phyloP scores from a whole-genome alignment of 192 early-diverging fungal genomes.

The Podila minutissima region DNA sequence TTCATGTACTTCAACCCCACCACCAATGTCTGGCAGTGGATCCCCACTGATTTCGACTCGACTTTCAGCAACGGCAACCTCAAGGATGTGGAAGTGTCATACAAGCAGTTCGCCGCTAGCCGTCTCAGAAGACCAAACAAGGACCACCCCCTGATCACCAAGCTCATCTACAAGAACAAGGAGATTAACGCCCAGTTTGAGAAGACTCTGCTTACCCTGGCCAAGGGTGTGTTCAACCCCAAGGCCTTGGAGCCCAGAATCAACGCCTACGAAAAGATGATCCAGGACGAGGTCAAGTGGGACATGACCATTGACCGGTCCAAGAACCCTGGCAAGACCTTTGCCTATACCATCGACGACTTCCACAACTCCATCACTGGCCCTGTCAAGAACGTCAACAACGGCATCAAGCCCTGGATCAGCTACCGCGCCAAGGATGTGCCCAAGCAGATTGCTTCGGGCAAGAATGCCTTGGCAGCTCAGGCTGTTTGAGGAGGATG shows the following conservation, averaged over 20 bases:
- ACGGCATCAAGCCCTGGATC: conserved; percentile 30
- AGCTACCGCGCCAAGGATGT: conserved; percentile 12
- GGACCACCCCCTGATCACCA: conserved; percentile 46
- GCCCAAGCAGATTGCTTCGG: conserved; percentile 3
- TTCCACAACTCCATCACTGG: conserved; percentile 23
- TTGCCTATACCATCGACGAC: conserved; percentile 14
- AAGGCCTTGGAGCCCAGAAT: conserved; percentile 25
- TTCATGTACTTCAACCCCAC: conserved; percentile 39
- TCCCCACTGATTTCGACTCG: conserved; percentile 55
- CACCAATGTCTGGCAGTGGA: conserved; percentile 17
- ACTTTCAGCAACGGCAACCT: conserved; percentile 52
- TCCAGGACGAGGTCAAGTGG: conserved; percentile 47
- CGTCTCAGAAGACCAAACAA: conserved; percentile 5
- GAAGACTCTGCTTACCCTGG: conserved; percentile 15
- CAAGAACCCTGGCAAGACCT: conserved; percentile 33
- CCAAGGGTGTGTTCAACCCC: conserved; percentile 19
- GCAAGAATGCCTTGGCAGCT: background rate
- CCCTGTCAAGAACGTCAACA: conserved; percentile 8
- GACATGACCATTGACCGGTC: conserved; percentile 34
- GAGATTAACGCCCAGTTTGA: conserved; percentile 35
- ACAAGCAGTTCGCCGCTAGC: conserved; percentile 35
- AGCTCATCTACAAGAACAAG: conserved; percentile 33
- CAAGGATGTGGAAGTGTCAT: conserved; percentile 16
- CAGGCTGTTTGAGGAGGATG: no score
- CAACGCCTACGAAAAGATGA: conserved; percentile 43